phyloP scores from a whole-genome alignment of 768 basidiomycete species.

The Daedaleopsis sinensis region DNA sequence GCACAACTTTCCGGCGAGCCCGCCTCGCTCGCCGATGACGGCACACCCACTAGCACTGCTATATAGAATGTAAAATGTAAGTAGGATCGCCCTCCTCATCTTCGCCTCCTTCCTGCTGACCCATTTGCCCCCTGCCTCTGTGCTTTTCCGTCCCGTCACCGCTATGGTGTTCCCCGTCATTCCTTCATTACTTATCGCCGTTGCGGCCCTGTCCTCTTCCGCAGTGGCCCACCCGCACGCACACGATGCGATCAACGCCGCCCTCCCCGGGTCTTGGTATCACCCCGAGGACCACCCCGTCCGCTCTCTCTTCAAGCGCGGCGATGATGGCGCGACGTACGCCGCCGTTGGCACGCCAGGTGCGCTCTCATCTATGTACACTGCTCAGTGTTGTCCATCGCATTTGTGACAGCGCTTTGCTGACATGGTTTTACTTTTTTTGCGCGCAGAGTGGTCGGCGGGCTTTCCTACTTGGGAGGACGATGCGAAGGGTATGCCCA shows the following conservation, averaged over 20 bases:
- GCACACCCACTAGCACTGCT: too few species aligned
- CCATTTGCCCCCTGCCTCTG: slow-evolving; percentile 39
- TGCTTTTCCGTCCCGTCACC: slow-evolving; percentile 6
- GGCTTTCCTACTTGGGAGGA: slow-evolving; percentile 51
- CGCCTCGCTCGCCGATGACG: too few species aligned
- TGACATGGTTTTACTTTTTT: background rate
- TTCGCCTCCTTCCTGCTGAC: too few species aligned
- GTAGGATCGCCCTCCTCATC: too few species aligned
- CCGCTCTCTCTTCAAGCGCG: slow-evolving; percentile 65
- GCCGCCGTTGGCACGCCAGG: slow-evolving; percentile 62
- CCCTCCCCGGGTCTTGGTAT: slow-evolving; percentile 53
- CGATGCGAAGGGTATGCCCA: slow-evolving; percentile 40
- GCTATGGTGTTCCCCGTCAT: slow-evolving; percentile 39
- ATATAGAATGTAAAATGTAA: too few species aligned
- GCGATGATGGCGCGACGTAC: slow-evolving; percentile 51
- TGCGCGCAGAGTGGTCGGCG: slow-evolving; percentile 58
- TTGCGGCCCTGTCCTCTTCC: slow-evolving; percentile 11
- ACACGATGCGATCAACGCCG: slow-evolving; percentile 25
- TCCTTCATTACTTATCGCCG: slow-evolving; percentile 39
- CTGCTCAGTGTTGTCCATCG: background rate
- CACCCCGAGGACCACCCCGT: slow-evolving; percentile 63
- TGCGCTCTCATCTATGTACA: slow-evolving; percentile 40
- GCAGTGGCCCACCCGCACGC: slow-evolving; percentile 20
- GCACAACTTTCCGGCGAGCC: too few species aligned
- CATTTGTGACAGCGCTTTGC: background rate